Evolutionary conservation across 139 green algal genomes (phyloP), one percentile per base, ranked within the genome.

Genomic region (Trebouxia sp.): DNA sequence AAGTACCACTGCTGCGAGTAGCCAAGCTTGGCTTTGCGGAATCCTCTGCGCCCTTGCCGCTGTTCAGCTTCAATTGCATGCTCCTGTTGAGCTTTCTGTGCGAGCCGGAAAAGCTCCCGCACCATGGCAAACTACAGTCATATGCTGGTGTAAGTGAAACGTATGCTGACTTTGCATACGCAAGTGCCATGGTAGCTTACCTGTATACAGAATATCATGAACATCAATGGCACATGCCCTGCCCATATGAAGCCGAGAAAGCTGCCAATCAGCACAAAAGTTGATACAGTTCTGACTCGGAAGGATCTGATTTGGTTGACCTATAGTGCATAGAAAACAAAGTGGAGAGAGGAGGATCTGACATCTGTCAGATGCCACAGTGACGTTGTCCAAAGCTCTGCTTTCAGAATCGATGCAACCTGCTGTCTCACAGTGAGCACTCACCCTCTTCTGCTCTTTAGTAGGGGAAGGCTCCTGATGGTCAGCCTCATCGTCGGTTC

Each of bases 1-100:
- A 98, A 98, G 82, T 94, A 97, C 95, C 95, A 97, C 83, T 96
- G 93, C 88, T 62, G 67, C 15, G 51, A 28, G 11, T 37, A 55
- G 3, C 12, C 89, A 41, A 94, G 80, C 75, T 85, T 88, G 38
- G 75, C 43, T 11, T 42, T 53, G 17, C 45, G 41, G 6, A 77
- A 26, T 9, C 41, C 41, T 17, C 43, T 77, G 69, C 69, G 69
- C 24, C 69, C 69, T 22, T 77, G 42, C 72, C 72, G 48, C 47
- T 79, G 20, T 15, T 79, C 45, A 65, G 45, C 45, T 45, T 65
- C 30, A 17, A 76, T 47, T 15, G 50, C 43, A 38, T 77, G 70
- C 55, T 95, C 87, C 79, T 92, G 76, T 75, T 94, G 87, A 0
- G 89, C 80, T 8, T 89, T 78, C 22, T 88, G 85, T 3, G 94